Evolutionary conservation across 164 flowering plant genomes (phyloP).

Genomic region (Sextonia rubra): DNA sequence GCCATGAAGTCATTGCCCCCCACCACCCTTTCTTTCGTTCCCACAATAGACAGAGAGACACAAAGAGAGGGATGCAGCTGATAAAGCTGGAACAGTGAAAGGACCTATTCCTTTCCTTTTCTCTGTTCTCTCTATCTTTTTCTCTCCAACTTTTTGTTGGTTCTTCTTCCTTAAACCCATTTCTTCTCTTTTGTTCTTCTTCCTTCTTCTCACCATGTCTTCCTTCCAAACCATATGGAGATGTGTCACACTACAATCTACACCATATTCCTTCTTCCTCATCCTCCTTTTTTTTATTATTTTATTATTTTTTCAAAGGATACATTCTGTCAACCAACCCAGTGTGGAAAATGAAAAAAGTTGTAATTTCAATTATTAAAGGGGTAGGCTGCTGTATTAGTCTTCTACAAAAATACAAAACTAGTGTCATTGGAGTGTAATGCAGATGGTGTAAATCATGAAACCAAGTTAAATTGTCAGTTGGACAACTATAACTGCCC

Average conservation of each 20-base stretch:
- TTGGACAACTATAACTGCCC: background rate
- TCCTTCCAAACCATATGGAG: background rate
- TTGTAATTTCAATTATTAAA: background rate
- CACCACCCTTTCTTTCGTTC: background rate
- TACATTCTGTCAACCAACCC: too few species aligned
- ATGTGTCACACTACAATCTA: background rate
- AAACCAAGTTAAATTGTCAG: background rate
- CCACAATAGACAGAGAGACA: background rate
- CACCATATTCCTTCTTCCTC: background rate
- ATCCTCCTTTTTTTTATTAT: too few species aligned
- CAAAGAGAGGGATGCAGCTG: background rate
- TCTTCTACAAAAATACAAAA: background rate
- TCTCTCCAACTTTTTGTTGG: conserved; percentile 14
- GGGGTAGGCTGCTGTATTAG: background rate
- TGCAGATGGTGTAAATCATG: background rate
- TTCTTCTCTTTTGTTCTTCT: conserved; percentile 5
- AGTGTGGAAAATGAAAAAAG: too few species aligned
- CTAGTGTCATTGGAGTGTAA: too few species aligned
- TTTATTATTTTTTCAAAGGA: too few species aligned
- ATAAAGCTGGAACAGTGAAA: background rate
- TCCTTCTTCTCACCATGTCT: conserved; percentile 3
- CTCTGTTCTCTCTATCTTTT: background rate
- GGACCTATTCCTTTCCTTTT: background rate
- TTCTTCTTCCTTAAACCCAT: conserved; percentile 46
- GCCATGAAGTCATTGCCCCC: background rate